Base-by-base conservation (phyloP, 2,329 filamentous ascomycete genomes). In the Tolypocladium tropicale region DNA sequence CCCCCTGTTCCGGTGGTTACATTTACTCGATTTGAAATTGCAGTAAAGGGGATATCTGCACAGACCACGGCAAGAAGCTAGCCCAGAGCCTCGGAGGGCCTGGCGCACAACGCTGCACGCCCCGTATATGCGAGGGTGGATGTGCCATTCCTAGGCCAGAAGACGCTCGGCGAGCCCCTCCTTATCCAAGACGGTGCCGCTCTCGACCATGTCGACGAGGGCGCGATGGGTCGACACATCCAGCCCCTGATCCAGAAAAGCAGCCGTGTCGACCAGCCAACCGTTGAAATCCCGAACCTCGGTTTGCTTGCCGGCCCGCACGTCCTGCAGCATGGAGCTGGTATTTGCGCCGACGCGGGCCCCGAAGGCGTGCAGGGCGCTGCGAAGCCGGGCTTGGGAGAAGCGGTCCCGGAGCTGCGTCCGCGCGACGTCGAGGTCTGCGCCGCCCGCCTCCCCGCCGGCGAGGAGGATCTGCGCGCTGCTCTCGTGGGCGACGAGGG, bases 261-360 rank as follows among this genome's bases (percentile, higher is more conserved):
- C 64, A 6, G 74, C 76, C 62, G 68, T 78, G 41, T 78, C 76
- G 36, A 78, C 69, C 21, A 84, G 67, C 75, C 79, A 84, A 54
- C 82, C 82, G 63, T 84, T 85, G 61, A 85, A 78, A 60, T 83
- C 80, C 53, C 72, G 65, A 48, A 85, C 74, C 65, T 84, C 82
- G 6, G 82, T 84, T 56, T 65, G 62, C 63, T 76, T 77, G 18
- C 78, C 77, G 7, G 76, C 74, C 34, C 64, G 67, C 14, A 80
- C 74, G 62, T 85, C 82, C 67, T 85, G 82, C 6, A 83, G 72
- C 82, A 85, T 85, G 5, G 80, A 84, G 65, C 81, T 84, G 11
- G 70, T 78, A 64, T 85, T 85, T 34, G 76, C 70, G 18, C 65
- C 67, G 6, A 82, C 80, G 57, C 75, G 74, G n/a, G 68, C 57